Base-by-base conservation (phyloP, 2,329 filamentous ascomycete species). In the Neonectria hederae region DNA sequence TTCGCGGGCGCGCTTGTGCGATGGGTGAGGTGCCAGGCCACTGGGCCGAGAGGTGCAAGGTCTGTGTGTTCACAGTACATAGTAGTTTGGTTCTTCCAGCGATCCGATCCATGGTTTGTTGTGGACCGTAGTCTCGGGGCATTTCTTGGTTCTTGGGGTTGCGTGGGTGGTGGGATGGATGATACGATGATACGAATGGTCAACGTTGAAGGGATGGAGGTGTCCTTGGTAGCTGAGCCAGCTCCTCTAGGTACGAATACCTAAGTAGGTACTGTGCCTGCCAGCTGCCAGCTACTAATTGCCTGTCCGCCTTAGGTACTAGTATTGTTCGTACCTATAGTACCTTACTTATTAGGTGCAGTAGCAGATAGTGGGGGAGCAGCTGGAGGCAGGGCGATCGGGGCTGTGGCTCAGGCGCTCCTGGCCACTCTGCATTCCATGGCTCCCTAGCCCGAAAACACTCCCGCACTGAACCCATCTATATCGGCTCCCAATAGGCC, bases 221-320 rank as follows among this genome's bases (percentile, higher is more conserved):
- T n/a, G n/a, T n/a, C n/a, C n/a, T n/a, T 53, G 56, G 56, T 64
- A 68, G 61, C 70, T 62, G 66, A 71, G 69, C 66, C 53, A 19
- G 64, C 43, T 52, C 24, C 24, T 54, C 60, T 59, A 45, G 45
- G 45, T 55, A 63, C 59, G 45, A 28, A 6, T 28, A 28, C 26
- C 9, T 10, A 30, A 32, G 30, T 32, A 32, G 30, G 28, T 28
- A 28, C 28, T 7, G 8, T 9, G 10, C 10, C 28, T 9, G 9
- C 24, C 13, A 32, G 10, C 30, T 32, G 30, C 30, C 28, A 28
- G 28, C 8, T 28, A 13, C 32, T 8, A 32, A 10, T 4, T 26
- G 24, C 24, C 24, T 26, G 24, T 7, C 30, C 14, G 11, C 28
- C 30, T 32, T 13, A 13, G 30, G 30, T 32, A 26, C 24, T n/a